These are phyloP conservation scores for Penicillium sp. DNA, from an alignment of 2,329 filamentous ascomycete genomes.

Conservation along the genomic window DNA sequence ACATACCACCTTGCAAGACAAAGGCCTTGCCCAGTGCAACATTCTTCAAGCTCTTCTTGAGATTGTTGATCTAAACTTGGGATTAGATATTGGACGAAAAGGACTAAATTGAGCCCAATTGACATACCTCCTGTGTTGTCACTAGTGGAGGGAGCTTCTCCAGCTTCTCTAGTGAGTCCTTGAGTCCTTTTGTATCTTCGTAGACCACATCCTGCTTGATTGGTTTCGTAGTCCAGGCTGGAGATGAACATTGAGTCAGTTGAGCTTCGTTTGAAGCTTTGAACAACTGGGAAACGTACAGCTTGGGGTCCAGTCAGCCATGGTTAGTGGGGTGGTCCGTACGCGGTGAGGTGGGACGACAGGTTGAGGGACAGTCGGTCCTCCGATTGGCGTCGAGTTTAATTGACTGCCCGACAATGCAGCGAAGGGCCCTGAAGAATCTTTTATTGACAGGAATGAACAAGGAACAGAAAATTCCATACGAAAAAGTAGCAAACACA, in stretches of 20 bases:
- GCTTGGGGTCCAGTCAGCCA: conserved; percentile 31
- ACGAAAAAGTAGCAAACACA: conserved; percentile 3
- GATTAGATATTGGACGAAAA: background rate
- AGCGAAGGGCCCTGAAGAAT: background rate
- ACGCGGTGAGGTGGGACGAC: conserved; percentile 7
- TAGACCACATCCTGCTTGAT: conserved; percentile 48
- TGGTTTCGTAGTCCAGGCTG: conserved; percentile 44
- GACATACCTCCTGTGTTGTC: conserved; percentile 14
- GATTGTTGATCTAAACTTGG: conserved; percentile 57
- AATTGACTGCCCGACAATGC: background rate
- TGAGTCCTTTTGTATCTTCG: conserved; percentile 39
- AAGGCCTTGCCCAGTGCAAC: conserved; percentile 89
- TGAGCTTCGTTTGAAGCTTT: background rate
- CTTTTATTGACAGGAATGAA: background rate
- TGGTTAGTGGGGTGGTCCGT: conserved; percentile 6
- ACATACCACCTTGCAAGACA: conserved; percentile 76
- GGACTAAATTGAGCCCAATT: background rate
- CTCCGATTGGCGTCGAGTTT: background rate
- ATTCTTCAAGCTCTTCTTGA: conserved; percentile 74
- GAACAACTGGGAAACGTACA: conserved; percentile 18
- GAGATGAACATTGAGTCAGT: conserved; percentile 1
- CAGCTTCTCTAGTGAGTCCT: conserved; percentile 41
- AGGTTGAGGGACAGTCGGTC: background rate
- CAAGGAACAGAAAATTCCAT: conserved; percentile 6
- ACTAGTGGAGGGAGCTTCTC: conserved; percentile 45